Evolutionary conservation across 164 flowering plant genomes (phyloP).

Genomic region (Chimonanthus salicifolius): DNA sequence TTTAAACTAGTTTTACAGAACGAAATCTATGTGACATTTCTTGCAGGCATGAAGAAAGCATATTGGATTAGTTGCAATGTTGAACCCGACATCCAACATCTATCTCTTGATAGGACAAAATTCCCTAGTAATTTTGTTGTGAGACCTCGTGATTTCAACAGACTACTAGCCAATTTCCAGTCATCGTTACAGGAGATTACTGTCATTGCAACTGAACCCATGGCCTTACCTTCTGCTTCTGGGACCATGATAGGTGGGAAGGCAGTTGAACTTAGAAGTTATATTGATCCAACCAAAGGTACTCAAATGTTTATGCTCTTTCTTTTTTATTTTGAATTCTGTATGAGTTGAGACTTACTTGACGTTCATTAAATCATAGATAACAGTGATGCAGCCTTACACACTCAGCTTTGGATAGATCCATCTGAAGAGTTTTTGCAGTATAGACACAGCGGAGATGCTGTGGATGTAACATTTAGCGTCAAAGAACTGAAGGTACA

Average conservation of each 20-base stretch:
- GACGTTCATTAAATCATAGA: constrained; percentile 34
- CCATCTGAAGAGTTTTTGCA: constrained; percentile 92
- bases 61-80: constrained; percentile 94
- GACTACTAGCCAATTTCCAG: constrained; percentile 83
- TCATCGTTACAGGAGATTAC: constrained; percentile 97
- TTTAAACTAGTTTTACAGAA: neutral
- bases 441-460: constrained; percentile 74
- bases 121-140: constrained; percentile 79
- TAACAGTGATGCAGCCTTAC: constrained; percentile 65
- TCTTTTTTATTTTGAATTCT: neutral
- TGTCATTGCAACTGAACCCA: constrained; percentile 77
- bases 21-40: neutral
- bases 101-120: constrained; percentile 73
- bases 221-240: constrained; percentile 53
- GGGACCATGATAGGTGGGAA: constrained; percentile 84
- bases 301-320: neutral
- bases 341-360: constrained; percentile 1
- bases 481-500: constrained; percentile 89
- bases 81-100: constrained; percentile 87
- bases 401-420: constrained; percentile 98
- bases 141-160: constrained; percentile 84
- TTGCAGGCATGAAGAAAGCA: constrained; percentile 72
- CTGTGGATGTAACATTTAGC: constrained; percentile 88
- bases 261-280: constrained; percentile 93
- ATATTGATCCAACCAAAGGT: constrained; percentile 96